Base-by-base conservation (phyloP, 1,139 yeast genomes). In the Taphrina flavorubra region DNA sequence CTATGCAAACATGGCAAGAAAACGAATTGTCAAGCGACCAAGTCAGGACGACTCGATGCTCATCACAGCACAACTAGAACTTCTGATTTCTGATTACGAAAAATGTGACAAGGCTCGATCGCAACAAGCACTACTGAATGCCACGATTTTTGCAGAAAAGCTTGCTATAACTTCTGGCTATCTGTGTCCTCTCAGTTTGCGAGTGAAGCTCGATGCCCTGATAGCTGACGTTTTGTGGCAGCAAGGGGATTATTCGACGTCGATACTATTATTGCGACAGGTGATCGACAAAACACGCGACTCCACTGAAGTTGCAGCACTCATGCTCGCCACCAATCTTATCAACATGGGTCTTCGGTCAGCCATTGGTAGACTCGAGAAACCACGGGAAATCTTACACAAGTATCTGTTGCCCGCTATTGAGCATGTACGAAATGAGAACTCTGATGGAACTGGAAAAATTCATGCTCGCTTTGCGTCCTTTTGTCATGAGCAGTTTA, bases 401-500 rank as follows among this genome's bases (percentile, higher is more conserved):
- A 78, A 81, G 2, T 87, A 87, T 74, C 86, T 90, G 14, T 77
- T 80, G 2, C 83, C 86, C 0, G 81, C 84, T 0, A 75, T 78
- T 7, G 73, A 73, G 0, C n/a, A 39, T n/a, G 39, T 71, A 7
- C 61, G 51, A 1, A 69, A 68, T 36, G 74, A 36, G 72, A 75
- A 58, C 25, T 73, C 51, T 74, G 75, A 71, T 67, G 75, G 67
- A 18, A 72, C 74, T 60, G 84, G 88, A 0, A 77, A 79, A 46
- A 82, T 87, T 1, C 88, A 78, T 74, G 87, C 84, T 71, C 80
- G 82, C 2, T 83, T 89, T 73, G 98, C 92, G 0, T 81, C 82
- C 44, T 92, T 92, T 75, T 90, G 97, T 75, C 90, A 89, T 73
- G 79, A 79, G 7, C 95, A 90, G 74, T 79, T 84, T 58, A 82